Conservation (phyloP, 2,329 filamentous ascomycete genomes). For the Camillea tinctor region DNA sequence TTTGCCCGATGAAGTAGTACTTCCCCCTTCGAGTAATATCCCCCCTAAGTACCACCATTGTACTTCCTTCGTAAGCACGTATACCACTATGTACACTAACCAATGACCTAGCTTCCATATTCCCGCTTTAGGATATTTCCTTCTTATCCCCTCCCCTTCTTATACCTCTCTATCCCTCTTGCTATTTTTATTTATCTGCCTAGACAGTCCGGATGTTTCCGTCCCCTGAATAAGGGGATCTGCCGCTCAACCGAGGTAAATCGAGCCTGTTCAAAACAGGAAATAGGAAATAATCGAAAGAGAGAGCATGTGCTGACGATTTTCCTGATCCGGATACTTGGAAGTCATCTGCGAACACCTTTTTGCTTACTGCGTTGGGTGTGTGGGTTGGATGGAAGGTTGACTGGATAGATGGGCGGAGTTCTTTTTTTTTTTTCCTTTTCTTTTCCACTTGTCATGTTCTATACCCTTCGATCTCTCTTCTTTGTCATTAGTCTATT, state of each 20-base stretch:
- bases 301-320: too few relatives aligned
- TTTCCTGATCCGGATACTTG: too few relatives aligned
- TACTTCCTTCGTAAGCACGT: neutral
- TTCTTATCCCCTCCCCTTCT: neutral
- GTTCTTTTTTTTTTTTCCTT: neutral
- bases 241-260: too few relatives aligned
- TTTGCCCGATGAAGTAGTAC: neutral
- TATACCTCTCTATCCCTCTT: too few relatives aligned
- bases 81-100: neutral
- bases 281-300: too few relatives aligned
- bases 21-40: neutral
- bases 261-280: too few relatives aligned
- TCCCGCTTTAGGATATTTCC: neutral
- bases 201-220: too few relatives aligned
- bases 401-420: neutral
- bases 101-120: neutral
- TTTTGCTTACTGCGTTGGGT: neutral
- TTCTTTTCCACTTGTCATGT: too few relatives aligned
- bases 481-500: neutral
- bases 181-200: too few relatives aligned
- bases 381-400: neutral
- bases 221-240: too few relatives aligned
- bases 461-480: too few relatives aligned
- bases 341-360: neutral
- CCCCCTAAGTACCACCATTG: neutral